Conservation (phyloP, 179 eudicot genomes). For the Vitellaria paradoxa region DNA sequence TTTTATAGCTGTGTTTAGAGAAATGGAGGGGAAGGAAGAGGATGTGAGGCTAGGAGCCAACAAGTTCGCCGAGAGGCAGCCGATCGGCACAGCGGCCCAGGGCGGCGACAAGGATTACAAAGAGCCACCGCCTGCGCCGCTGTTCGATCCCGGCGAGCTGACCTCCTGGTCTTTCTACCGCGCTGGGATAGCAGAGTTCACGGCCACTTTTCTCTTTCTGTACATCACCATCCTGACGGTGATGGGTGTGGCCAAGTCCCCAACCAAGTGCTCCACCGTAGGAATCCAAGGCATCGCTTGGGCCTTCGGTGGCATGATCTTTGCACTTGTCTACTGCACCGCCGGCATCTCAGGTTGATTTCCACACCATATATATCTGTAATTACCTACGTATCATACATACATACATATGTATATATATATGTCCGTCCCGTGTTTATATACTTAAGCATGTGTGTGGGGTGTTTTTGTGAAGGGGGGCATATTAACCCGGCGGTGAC, state of each 20-base stretch:
- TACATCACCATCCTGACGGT: constrained; percentile 21
- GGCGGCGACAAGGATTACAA: constrained; percentile 17
- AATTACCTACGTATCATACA: too few relatives aligned
- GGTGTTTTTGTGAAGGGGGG: constrained; percentile 1
- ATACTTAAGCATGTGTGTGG: not conserved
- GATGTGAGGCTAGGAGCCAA: constrained; percentile 18
- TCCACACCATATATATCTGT: too few relatives aligned
- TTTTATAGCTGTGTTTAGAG: not conserved
- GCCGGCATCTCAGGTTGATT: constrained; percentile 19
- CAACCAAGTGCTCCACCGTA: constrained; percentile 15
- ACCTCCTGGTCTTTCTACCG: constrained; percentile 20
- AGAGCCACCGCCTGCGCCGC: constrained; percentile 21
- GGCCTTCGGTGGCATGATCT: constrained; percentile 25
- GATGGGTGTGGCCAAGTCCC: constrained; percentile 15
- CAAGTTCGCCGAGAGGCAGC: constrained; percentile 23
- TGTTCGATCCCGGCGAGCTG: constrained; percentile 20
- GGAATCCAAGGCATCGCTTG: constrained; percentile 23
- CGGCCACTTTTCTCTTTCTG: constrained; percentile 20
- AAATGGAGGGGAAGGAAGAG: constrained; percentile 24
- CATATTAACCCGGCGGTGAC: constrained; percentile 24
- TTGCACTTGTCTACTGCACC: constrained; percentile 23
- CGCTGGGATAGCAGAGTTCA: constrained; percentile 21
- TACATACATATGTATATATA: not conserved
- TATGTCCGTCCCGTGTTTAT: not conserved
- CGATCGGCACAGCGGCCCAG: constrained; percentile 22